Evolutionary conservation across 225 moss, liverwort and hornwort genomes (phyloP).

Genomic region (Sphagnum contortum): DNA sequence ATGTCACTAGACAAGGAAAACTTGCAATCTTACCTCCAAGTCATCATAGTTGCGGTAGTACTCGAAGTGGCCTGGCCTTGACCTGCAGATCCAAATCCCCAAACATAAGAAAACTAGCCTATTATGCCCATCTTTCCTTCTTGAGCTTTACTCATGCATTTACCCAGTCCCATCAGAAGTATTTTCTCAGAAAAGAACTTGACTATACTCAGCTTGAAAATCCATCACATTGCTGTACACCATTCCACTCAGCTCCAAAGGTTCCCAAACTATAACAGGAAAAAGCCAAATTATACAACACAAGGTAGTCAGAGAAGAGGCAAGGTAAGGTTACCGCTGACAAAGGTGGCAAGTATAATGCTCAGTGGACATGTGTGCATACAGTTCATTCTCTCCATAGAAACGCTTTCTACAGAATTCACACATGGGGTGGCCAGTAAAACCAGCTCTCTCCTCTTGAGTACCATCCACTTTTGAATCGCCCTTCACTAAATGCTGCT

Average conservation of each 20-base stretch:
- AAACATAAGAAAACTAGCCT: too few relatives aligned
- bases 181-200: too few relatives aligned
- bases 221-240: too few relatives aligned
- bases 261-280: too few relatives aligned
- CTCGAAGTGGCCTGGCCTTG: constrained; percentile 85
- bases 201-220: too few relatives aligned
- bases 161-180: too few relatives aligned
- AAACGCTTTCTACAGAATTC: constrained; percentile 92
- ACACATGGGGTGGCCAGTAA: constrained; percentile 90
- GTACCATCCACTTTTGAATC: constrained; percentile 97
- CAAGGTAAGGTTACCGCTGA: constrained; percentile 44
- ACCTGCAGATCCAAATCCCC: constrained; percentile 37
- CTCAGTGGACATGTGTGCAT: constrained; percentile 93
- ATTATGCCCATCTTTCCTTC: too few relatives aligned
- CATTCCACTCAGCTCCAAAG: too few relatives aligned
- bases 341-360: constrained; percentile 97
- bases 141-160: too few relatives aligned
- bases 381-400: constrained; percentile 96
- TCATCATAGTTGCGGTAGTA: constrained; percentile 97
- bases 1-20: too few relatives aligned
- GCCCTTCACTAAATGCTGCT: constrained; percentile 70
- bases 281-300: too few relatives aligned
- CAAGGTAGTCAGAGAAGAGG: too few relatives aligned
- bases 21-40: constrained; percentile 43
- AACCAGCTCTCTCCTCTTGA: constrained; percentile 94